A percentile compares a stretch with the other conserved stretches of the same genome.
phyloP scores from a whole-genome alignment of 75 land plant genomes.

The Cupressus sempervirens region DNA sequence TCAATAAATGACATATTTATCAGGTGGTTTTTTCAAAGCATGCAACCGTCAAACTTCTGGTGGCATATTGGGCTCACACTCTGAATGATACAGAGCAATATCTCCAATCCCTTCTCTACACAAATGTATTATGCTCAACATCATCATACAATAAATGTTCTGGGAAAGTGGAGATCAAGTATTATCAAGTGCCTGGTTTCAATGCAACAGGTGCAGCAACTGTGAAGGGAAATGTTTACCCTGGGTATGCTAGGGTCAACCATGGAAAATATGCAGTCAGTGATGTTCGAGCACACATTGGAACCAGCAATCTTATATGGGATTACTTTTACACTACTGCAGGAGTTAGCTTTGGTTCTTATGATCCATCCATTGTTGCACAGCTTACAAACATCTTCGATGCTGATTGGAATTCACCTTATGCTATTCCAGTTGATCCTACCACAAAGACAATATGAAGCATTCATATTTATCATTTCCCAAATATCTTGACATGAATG shows the following conservation, averaged over 20 bases:
- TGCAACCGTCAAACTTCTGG: constrained; percentile 64
- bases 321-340: constrained; percentile 88
- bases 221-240: constrained; percentile 50
- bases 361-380: constrained; percentile 62
- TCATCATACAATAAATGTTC: constrained; percentile 63
- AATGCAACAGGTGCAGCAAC: constrained; percentile 76
- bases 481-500: not conserved
- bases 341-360: constrained; percentile 87
- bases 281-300: constrained; percentile 61
- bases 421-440: constrained; percentile 53
- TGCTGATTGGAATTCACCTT: constrained; percentile 90
- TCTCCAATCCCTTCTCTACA: constrained; percentile 64
- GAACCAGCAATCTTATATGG: constrained; percentile 90
- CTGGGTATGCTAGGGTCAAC: constrained; percentile 71
- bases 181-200: constrained; percentile 73
- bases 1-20: not conserved
- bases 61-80: constrained; percentile 75
- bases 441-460: not conserved
- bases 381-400: constrained; percentile 75
- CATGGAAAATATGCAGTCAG: constrained; percentile 91
- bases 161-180: constrained; percentile 73
- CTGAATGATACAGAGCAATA: constrained; percentile 60
- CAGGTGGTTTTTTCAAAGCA: constrained; percentile 81
- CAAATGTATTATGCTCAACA: constrained; percentile 60
- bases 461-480: not conserved